A percentile compares a stretch with the other conserved stretches of the same genome.
Conservation (phyloP, 2,329 filamentous ascomycete genomes). For the Geosmithia putterillii region DNA sequence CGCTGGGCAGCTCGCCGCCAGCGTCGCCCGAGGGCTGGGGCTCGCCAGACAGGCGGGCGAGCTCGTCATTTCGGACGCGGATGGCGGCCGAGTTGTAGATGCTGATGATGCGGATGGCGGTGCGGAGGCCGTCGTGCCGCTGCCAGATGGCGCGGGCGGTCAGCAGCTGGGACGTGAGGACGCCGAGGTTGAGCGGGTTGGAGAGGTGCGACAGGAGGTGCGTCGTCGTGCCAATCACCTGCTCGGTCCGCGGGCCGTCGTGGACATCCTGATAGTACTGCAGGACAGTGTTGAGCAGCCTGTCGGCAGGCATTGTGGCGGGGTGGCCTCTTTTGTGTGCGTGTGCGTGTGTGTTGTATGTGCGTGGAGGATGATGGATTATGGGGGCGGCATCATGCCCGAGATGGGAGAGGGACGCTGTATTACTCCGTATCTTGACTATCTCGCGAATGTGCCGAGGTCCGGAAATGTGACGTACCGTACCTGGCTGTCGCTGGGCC, state of each 20-base stretch:
- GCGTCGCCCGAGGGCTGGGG: neutral
- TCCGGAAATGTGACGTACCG: neutral
- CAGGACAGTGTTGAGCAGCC: conserved; percentile 53
- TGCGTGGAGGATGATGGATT: too few species aligned
- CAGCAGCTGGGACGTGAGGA: conserved; percentile 61
- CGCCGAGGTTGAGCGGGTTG: conserved; percentile 62
- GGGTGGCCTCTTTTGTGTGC: neutral
- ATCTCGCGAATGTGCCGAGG: too few species aligned
- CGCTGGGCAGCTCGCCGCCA: conserved; percentile 31
- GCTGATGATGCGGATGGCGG: conserved; percentile 54
- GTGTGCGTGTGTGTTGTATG: too few species aligned
- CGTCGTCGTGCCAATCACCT: conserved; percentile 53
- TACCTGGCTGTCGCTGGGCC: neutral
- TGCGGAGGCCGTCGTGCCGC: conserved; percentile 44
- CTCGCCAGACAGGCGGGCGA: conserved; percentile 10
- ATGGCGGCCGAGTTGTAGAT: conserved; percentile 58
- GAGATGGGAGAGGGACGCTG: too few species aligned
- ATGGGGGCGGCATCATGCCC: too few species aligned
- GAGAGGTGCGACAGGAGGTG: conserved; percentile 57
- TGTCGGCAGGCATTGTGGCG: conserved; percentile 51
- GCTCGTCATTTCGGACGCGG: conserved; percentile 36
- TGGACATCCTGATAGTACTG: conserved; percentile 43
- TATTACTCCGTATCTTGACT: too few species aligned
- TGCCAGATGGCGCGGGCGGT: conserved; percentile 61
- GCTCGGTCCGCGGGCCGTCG: conserved; percentile 36